Evolutionary conservation across 169 alveolate genomes (phyloP).

Genomic region (Blepharisma undulans): DNA sequence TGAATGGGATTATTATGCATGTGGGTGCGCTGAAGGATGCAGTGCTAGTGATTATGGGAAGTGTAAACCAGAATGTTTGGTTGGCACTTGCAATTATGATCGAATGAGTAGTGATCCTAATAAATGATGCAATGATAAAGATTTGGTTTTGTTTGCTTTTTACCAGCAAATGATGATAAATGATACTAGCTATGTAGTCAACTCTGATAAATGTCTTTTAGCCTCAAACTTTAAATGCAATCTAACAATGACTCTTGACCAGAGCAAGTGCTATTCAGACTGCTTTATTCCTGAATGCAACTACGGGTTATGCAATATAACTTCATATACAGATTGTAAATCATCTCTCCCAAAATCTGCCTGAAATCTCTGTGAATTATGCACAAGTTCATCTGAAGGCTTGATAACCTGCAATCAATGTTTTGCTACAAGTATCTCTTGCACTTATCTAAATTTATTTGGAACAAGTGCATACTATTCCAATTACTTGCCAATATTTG

Average conservation of each 20-base stretch:
- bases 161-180: neutral
- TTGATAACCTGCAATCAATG: neutral
- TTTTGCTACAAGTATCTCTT: neutral
- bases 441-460: neutral
- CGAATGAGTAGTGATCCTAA: neutral
- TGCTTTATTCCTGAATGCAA: neutral
- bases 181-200: neutral
- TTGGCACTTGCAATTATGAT: neutral
- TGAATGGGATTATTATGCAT: neutral
- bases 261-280: neutral
- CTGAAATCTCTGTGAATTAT: neutral
- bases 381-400: neutral
- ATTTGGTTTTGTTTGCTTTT: neutral
- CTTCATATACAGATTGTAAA: neutral
- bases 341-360: neutral
- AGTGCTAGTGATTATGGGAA: neutral
- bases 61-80: neutral
- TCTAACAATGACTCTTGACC: neutral
- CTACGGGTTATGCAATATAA: neutral
- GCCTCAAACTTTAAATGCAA: neutral
- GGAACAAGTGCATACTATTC: neutral
- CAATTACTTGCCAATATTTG: neutral
- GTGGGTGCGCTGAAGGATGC: conserved; percentile 22
- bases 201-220: neutral
- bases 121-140: neutral